Base-by-base conservation (phyloP, 106 monocot species). In the Agapanthus africanus region DNA sequence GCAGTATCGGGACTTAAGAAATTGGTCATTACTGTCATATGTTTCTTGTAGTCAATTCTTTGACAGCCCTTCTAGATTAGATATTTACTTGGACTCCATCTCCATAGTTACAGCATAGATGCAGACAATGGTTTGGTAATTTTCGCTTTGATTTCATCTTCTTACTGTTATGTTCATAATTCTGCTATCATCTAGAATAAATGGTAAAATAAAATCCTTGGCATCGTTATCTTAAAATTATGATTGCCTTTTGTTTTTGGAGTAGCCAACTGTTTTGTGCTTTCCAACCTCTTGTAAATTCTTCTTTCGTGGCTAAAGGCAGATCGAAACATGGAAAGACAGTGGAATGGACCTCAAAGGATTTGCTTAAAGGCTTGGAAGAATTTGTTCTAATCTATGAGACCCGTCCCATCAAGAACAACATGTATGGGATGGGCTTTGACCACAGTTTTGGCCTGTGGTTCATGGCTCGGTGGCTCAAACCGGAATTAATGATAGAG, bases 361-460 rank as follows among this genome's bases (percentile, higher is more conserved):
- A 97, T 70, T 74, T 97, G 68, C 79, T 97, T 65, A 89, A 82
- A 68, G 97, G 71, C 30, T 73, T 97, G 78, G 97, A 97, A 77
- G 91, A 97, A 72, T 97, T 97, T 80, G 86, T 92, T 42, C 92
- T 82, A 30, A 91, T 97, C 37, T 97, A 97, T 50, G 88, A 92
- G 70, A 85, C 88, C 22, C 91, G 89, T 3, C 97, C 91, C 4
- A 89, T 97, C 74, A 92, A 97, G 79, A 92, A 97, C 65, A 97
- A 92, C 70, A 92, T 84, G 86, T 87, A 80, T 87, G 97, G 97
- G 19, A 97, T 97, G 97, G 97, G 97, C 22, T 97, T 97, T 50
- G 97, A 97, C 49, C 97, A 97, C 72, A 97, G 97, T 72, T 97
- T 97, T 77, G 97, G 97, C 4, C 81, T 97, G 11, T 97, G 97